These are phyloP conservation scores for Allantophomopsis lycopodina DNA, from an alignment of 2,329 filamentous ascomycete genomes.

Conservation along the genomic window DNA sequence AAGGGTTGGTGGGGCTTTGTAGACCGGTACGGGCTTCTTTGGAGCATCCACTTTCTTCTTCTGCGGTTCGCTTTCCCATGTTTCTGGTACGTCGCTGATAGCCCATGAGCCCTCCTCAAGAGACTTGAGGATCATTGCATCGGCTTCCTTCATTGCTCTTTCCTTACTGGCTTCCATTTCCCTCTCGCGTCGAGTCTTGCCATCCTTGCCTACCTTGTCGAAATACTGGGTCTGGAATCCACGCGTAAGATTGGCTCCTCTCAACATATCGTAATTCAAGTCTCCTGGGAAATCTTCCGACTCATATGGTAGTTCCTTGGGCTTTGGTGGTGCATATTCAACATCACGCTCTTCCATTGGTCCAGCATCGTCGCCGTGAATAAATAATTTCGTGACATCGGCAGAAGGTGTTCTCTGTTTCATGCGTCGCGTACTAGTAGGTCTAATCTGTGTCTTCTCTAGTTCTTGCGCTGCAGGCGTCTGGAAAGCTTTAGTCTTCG, in stretches of 20 bases:
- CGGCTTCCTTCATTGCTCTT: conserved; percentile 34
- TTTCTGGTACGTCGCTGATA: conserved; percentile 38
- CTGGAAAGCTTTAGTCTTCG: conserved; percentile 59
- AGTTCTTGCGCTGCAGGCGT: conserved; percentile 49
- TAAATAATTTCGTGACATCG: conserved; percentile 48
- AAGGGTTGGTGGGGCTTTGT: conserved; percentile 31
- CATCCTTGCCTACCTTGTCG: conserved; percentile 53
- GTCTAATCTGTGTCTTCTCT: conserved; percentile 48
- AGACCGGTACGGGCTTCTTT: conserved; percentile 10
- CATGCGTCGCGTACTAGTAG: conserved; percentile 41
- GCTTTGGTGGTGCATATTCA: conserved; percentile 77
- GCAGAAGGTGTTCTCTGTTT: conserved; percentile 39
- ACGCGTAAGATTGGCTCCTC: conserved; percentile 42
- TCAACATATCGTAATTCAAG: conserved; percentile 42
- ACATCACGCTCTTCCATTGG: conserved; percentile 53
- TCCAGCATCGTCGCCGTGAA: conserved; percentile 39
- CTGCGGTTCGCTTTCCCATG: conserved; percentile 12
- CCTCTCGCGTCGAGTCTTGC: conserved; percentile 46
- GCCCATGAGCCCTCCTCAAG: conserved; percentile 50
- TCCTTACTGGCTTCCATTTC: conserved; percentile 36
- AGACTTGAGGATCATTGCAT: conserved; percentile 54
- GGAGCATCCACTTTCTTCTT: conserved; percentile 2
- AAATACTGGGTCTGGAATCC: conserved; percentile 48
- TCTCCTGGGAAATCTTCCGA: conserved; percentile 53
- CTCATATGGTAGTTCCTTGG: conserved; percentile 51